Evolutionary conservation across 169 alveolate species (phyloP), one percentile per base, ranked within the genome.

Genomic region (Toxoplasma gondii): DNA sequence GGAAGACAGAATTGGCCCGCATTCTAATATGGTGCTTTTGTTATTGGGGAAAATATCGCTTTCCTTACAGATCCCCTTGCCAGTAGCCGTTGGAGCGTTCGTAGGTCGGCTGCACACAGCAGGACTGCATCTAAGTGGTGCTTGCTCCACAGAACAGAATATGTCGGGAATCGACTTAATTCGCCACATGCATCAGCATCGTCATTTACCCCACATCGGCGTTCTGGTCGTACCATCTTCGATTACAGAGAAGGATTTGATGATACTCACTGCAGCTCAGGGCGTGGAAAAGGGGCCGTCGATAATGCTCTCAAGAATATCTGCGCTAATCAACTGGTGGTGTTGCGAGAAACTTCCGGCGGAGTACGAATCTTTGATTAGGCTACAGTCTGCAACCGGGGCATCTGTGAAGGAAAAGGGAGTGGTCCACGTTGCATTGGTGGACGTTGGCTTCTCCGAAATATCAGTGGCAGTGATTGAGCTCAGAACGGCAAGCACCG

Each of bases 321-420:
- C 69, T 10, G 90, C 90, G 53, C 54, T 82, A 22, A 31, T 82
- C 90, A 82, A 82, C 90, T 82, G 90, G 90, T 82, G 90, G 90
- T 82, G 90, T 31, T 82, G 90, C 64, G 90, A 82, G 67, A 82
- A 82, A 43, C 90, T 82, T 10, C 90, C 90, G 9, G 58, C 44
- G 1, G 90, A 38, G 29, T 82, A 43, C 64, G 67, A 82, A 2
- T 9, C n/a, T 27, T 67, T 82, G 17, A 22, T 82, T 1, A 29
- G 24, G 64, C 90, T 82, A 49, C 90, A 43, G 41, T 4, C 31
- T 17, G 19, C 54, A 36, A 12, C n/a, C 31, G 41, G 41, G 67
- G 67, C 38, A 41, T 22, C 53, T 43, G 67, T 36, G 41, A 43
- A 12, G 41, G 43, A 22, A 16, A 49, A 16, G 24, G 90, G 90